phyloP scores from a whole-genome alignment of 202 grass and related monocot genomes.

The Setaria italica region DNA sequence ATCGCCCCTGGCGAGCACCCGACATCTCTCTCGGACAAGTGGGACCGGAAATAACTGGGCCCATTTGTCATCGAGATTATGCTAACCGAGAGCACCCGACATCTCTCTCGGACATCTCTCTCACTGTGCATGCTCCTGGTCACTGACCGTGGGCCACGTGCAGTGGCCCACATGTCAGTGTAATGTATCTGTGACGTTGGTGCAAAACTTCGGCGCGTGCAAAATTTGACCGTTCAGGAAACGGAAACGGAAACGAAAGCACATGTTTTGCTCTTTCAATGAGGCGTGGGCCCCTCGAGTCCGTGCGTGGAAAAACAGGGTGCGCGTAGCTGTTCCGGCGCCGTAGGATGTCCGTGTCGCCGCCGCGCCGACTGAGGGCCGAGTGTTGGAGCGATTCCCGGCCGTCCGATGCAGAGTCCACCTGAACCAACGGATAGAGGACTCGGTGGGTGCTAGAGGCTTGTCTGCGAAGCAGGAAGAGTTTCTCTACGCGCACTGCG shows the following conservation, averaged over 20 bases:
- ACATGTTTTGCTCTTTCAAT: neutral
- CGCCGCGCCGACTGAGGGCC: constrained; percentile 26
- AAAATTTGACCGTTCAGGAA: constrained; percentile 31
- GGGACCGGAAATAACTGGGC: accelerated
- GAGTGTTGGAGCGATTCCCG: neutral
- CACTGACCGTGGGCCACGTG: constrained; percentile 9
- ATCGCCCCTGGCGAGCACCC: neutral
- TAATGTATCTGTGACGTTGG: neutral
- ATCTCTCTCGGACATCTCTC: too few relatives aligned
- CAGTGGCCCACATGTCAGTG: constrained; percentile 11
- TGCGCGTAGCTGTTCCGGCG: constrained; percentile 25
- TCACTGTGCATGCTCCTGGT: neutral
- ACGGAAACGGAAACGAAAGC: neutral
- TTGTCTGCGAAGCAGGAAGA: neutral
- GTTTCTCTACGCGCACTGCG: neutral
- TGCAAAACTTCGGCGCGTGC: constrained; percentile 36
- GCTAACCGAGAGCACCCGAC: too few relatives aligned
- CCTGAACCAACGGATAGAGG: neutral
- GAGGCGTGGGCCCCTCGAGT: neutral
- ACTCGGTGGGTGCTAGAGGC: neutral
- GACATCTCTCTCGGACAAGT: neutral
- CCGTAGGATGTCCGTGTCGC: constrained; percentile 53
- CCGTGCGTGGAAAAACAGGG: neutral
- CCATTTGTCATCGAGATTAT: accelerated
- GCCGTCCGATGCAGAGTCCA: constrained; percentile 11